Evolutionary conservation across 2,329 filamentous ascomycete genomes (phyloP), one percentile per base, ranked within the genome.

Genomic region (Sporothrix mexicana): DNA sequence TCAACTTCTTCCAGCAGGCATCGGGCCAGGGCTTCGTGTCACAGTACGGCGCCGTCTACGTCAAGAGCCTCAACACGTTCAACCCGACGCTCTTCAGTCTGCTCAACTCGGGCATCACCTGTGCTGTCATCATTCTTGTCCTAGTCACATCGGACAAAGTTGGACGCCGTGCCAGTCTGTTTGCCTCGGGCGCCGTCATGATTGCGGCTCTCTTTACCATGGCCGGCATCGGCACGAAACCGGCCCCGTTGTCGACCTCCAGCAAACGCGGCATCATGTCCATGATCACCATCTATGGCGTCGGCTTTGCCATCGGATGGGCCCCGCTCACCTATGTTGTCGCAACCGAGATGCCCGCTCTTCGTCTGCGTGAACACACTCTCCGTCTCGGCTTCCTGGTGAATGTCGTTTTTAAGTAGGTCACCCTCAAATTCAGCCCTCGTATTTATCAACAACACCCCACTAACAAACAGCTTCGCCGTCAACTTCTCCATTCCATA

Each of bases 241-340:
- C 59, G 7, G 1, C 70, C 12, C 57, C 20, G n/a, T 53, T 25
- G 3, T 69, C 55, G 4, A 36, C 51, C 0, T 23, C 25, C 36
- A 20, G 30, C 57, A 66, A 69, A 41, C 20, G 17, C 0, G 70
- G 51, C 70, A 62, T 72, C 70, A 70, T 82, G 10, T 79, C 79
- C 25, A 80, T 80, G 75, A 75, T 80, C 55, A 78, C 77, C 20
- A 49, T 83, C 6, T 81, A 79, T 49, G 74, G 70, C 30, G 73
- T 79, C 51, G 79, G 79, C 20, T 81, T 79, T 73, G 76, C 74
- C 45, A 74, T 80, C 1, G 80, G 78, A 15, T 83, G 80, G 79
- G 81, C 78, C 2, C 81, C 80, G 3, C 71, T 81, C 0, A 77
- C 78, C 1, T 81, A 83, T 69, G 80, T 82, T 36, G 76, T 83